These are phyloP conservation scores for Hygrophorus russula DNA, from an alignment of 768 basidiomycete species.

Conservation along the genomic window DNA sequence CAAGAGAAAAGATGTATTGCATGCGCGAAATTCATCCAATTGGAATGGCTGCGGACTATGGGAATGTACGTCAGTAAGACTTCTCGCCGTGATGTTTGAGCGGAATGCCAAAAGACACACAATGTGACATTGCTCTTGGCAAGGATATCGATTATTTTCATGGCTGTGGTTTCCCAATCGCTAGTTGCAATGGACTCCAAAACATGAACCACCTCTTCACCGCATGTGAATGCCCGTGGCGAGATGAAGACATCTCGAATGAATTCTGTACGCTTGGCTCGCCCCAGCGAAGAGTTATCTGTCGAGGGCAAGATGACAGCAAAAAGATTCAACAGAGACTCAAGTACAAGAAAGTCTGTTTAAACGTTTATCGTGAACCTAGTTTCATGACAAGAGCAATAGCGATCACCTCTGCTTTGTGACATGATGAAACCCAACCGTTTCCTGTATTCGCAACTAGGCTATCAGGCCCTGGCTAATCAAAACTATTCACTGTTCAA, in stretches of 20 bases:
- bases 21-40: slow-evolving; percentile 26
- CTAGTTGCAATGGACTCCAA: slow-evolving; percentile 29
- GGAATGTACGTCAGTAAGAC: background rate
- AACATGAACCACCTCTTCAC: slow-evolving; percentile 24
- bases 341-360: slow-evolving; percentile 49
- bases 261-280: slow-evolving; percentile 31
- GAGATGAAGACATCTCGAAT: slow-evolving; percentile 39
- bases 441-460: slow-evolving; percentile 18
- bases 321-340: slow-evolving; percentile 45
- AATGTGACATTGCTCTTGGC: slow-evolving; percentile 33
- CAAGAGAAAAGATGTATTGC: slow-evolving; percentile 12
- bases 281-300: slow-evolving; percentile 15
- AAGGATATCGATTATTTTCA: slow-evolving; percentile 35
- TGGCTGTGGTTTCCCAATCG: slow-evolving; percentile 44
- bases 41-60: slow-evolving; percentile 52
- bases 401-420: slow-evolving; percentile 30
- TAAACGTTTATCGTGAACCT: slow-evolving; percentile 15
- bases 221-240: slow-evolving; percentile 21
- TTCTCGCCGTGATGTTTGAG: background rate
- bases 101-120: slow-evolving; percentile 22
- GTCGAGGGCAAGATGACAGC: slow-evolving; percentile 42
- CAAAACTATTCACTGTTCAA: background rate
- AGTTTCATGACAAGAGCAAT: background rate
- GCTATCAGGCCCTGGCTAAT: background rate
- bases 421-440: slow-evolving; percentile 39